Evolutionary conservation across 331 rosid species (phyloP).

Genomic region (Prunus yedoensis): DNA sequence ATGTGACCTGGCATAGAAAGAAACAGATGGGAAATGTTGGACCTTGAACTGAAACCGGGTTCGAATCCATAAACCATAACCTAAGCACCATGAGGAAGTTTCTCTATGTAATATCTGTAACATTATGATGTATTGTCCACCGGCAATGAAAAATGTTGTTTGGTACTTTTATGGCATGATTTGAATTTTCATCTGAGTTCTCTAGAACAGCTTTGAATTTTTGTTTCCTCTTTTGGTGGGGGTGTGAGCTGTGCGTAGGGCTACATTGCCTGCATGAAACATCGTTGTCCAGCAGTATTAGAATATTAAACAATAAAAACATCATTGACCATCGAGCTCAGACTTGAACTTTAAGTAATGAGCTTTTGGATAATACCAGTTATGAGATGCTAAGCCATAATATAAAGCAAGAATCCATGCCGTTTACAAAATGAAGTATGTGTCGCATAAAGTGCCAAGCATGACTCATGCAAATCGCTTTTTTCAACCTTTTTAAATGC

Average conservation of each 20-base stretch:
- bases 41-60: too few species aligned
- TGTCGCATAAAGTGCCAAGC: not conserved
- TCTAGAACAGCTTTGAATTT: not conserved
- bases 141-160: not conserved
- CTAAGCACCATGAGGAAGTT: too few species aligned
- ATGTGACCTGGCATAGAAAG: constrained; percentile 1
- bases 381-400: constrained; percentile 6
- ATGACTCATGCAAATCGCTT: not conserved
- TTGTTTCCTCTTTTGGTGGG: not conserved
- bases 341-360: not conserved
- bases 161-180: not conserved
- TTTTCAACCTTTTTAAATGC: not conserved
- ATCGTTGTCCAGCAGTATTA: not conserved
- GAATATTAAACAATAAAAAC: not conserved
- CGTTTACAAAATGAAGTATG: not conserved
- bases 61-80: too few species aligned
- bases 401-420: constrained; percentile 14
- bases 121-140: not conserved
- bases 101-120: constrained; percentile 6
- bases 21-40: not conserved
- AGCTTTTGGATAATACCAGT: not conserved
- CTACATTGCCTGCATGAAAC: not conserved
- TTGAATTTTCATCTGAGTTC: not conserved
- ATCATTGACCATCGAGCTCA: not conserved
- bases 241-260: not conserved